phyloP scores from a whole-genome alignment of 257 asterid genomes.

The Solanum sejunctum region DNA sequence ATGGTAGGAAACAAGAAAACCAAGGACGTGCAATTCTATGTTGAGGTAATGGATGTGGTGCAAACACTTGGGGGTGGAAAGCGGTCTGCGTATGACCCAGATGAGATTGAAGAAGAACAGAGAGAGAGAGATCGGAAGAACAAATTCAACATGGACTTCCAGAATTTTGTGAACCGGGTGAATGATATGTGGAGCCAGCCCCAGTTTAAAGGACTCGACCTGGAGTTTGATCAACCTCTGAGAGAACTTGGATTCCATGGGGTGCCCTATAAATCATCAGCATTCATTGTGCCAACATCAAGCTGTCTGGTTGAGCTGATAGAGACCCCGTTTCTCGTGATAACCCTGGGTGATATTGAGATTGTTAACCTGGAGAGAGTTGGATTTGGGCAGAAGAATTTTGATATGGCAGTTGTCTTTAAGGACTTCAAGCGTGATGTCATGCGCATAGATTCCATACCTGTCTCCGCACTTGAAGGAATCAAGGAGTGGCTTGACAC shows the following conservation, averaged over 20 bases:
- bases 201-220: constrained; percentile 13
- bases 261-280: constrained; percentile 14
- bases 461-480: constrained; percentile 11
- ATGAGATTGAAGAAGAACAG: constrained; percentile 19
- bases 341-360: constrained; percentile 15
- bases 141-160: constrained; percentile 14
- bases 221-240: constrained; percentile 19
- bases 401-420: constrained; percentile 18
- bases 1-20: constrained; percentile 28
- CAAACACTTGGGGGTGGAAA: constrained; percentile 18
- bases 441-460: constrained; percentile 16
- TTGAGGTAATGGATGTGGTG: constrained; percentile 20
- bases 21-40: constrained; percentile 26
- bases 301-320: constrained; percentile 16
- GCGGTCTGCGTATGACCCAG: constrained; percentile 20
- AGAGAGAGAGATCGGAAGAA: constrained; percentile 12
- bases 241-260: constrained; percentile 23
- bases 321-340: constrained; percentile 13
- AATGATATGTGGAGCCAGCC: constrained; percentile 20
- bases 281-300: constrained; percentile 13
- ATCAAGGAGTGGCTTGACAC: constrained; percentile 22
- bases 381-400: constrained; percentile 22
- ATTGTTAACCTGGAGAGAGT: constrained; percentile 18
- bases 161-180: constrained; percentile 11
- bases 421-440: constrained; percentile 22